Conservation (phyloP, 768 basidiomycete genomes). For the Psilocybe cubensis region DNA sequence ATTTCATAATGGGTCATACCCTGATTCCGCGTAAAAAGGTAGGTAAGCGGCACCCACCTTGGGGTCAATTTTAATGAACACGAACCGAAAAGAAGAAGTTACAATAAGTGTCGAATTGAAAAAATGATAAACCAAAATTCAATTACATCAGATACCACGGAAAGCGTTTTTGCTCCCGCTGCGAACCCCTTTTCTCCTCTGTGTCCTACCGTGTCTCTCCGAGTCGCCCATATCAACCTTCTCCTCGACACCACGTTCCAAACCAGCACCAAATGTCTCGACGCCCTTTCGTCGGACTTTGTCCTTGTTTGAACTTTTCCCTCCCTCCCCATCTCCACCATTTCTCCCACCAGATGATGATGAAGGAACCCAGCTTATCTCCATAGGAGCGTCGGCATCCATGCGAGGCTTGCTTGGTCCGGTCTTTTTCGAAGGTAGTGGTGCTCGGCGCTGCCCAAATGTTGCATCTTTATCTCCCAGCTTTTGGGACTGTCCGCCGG, state of each 20-base stretch:
- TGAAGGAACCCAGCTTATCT: constrained; percentile 83
- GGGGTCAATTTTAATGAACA: not conserved
- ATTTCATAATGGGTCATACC: constrained; percentile 1
- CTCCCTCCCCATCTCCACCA: constrained; percentile 30
- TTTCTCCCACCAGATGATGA: constrained; percentile 40
- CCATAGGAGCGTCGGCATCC: constrained; percentile 68
- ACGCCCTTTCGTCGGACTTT: constrained; percentile 55
- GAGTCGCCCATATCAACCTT: constrained; percentile 57
- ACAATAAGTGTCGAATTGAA: not conserved
- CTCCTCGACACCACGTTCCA: constrained; percentile 79
- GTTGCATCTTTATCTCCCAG: constrained; percentile 55
- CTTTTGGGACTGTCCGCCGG: constrained; percentile 26
- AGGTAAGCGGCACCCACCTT: not conserved
- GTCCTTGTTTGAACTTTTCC: constrained; percentile 33
- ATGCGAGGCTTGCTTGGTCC: constrained; percentile 19
- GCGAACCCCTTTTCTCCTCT: constrained; percentile 76
- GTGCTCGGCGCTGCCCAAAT: constrained; percentile 69
- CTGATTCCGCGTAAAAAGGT: not conserved
- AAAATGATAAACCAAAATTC: not conserved
- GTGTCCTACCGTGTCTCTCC: constrained; percentile 78
- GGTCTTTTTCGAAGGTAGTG: constrained; percentile 19
- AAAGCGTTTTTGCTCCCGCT: constrained; percentile 93
- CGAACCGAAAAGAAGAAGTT: not conserved
- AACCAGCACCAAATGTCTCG: constrained; percentile 83
- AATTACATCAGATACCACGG: constrained; percentile 35